Percentiles rank a stretch among this genome's conserved stretches.
Evolutionary conservation across 179 eudicot genomes (phyloP).

Genomic region (Monotropa hypopitys): DNA sequence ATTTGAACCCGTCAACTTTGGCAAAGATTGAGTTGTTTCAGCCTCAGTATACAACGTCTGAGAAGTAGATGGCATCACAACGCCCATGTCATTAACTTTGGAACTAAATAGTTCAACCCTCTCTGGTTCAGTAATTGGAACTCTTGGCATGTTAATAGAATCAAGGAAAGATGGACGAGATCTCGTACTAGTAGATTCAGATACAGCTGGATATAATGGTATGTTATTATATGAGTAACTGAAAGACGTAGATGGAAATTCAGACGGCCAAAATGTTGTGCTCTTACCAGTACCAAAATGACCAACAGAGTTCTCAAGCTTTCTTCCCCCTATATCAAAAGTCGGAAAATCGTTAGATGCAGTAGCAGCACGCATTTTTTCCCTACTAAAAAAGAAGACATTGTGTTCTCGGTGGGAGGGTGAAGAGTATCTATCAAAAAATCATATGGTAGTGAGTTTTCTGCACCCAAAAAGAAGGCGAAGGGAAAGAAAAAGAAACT

Average conservation of each 20-base stretch:
- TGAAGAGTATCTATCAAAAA: constrained; percentile 19
- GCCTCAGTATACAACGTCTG: constrained; percentile 12
- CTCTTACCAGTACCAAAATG: constrained; percentile 20
- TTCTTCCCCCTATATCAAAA: constrained; percentile 29
- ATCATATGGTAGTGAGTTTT: background rate
- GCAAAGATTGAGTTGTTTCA: constrained; percentile 21
- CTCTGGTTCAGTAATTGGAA: constrained; percentile 25
- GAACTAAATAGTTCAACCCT: constrained; percentile 17
- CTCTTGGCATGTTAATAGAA: constrained; percentile 51
- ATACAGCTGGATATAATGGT: constrained; percentile 23
- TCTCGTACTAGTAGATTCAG: constrained; percentile 43
- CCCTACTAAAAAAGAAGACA: constrained; percentile 21
- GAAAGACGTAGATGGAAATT: constrained; percentile 25
- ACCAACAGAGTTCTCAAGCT: constrained; percentile 21
- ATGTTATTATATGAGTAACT: constrained; percentile 27
- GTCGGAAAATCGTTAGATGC: constrained; percentile 12
- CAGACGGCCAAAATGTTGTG: constrained; percentile 27
- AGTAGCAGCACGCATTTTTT: constrained; percentile 13
- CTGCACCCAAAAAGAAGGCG: background rate
- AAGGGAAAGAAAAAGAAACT: background rate
- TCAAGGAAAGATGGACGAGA: constrained; percentile 89
- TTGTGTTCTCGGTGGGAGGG: constrained; percentile 10
- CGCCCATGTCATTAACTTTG: constrained; percentile 22
- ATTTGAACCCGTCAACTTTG: constrained; percentile 15
- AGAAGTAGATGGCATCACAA: constrained; percentile 24